Evolutionary conservation across 2,329 filamentous ascomycete genomes (phyloP), one percentile per base, ranked within the genome.

Genomic region (Monosporascus sp.): DNA sequence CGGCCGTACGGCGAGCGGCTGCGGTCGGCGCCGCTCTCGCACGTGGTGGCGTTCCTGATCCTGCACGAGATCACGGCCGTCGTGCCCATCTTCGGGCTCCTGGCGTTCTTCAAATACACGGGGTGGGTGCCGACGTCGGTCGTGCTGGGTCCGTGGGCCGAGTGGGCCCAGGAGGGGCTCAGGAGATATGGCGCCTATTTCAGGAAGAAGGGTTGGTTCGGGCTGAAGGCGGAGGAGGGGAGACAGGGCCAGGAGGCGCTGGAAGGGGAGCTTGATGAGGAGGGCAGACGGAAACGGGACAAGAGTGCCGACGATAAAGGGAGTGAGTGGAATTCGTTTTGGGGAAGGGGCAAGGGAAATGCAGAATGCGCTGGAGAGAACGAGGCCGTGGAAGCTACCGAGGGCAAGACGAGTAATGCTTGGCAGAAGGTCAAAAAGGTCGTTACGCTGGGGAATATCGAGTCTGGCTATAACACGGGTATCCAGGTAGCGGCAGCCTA

Each of bases 51-150:
- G 0, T 99, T 99, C 69, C 76, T 97, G 11, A 75, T 97, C 39
- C 79, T 99, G 0, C 94, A 99, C 74, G 94, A 99, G 70, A 68
- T 97, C 45, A 97, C 94, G 0, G 93, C 94, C 9, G 74, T 97
- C 11, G 70, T 93, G 1, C 93, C 93, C 0, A 72, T 97, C 0
- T 68, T 95, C 39, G 86, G 82, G 0, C 79, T 97, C 1, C 84
- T 89, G 22, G 85, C 79, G 1, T 68, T 83, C 1, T 96, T 99
- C 70, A 89, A 97, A 72, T 91, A 90, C 67, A 84, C 83, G 1
- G 77, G 84, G 56, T 88, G 87, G 78, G 77, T 90, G 27, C 91
- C 93, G 0, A 64, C 81, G 17, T 65, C 67, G 46, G 80, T 78
- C 65, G 71, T 81, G 60, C 70, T 74, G 45, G 69, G 71, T 20